Evolutionary conservation across 345 rosid species (phyloP), one percentile per base, ranked within the genome.

Genomic region (Gossypium raimondii): DNA sequence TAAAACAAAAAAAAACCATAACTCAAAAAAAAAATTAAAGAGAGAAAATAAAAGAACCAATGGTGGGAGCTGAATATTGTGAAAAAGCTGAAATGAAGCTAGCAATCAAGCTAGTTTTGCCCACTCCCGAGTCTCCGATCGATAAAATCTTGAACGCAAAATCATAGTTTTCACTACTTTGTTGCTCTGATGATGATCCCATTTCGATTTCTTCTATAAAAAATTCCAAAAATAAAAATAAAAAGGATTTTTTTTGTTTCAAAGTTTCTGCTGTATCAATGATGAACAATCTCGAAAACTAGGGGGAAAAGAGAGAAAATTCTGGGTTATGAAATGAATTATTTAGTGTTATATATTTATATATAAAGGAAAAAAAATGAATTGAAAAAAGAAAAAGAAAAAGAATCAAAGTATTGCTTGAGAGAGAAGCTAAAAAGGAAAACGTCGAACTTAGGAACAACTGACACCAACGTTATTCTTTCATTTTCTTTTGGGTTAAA

Each of bases 61-160:
- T 91, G 58, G 98, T 94, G 58, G 97, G 97, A 70, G 95, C 78
- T 79, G 86, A 89, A 89, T 88, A 90, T 67, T 87, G 92, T 8
- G 78, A 80, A 29, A 91, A 79, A 72, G 71, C 76, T 60, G 97
- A 91, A 81, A 94, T 94, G 93, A 94, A 94, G 84, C 95, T 92
- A 59, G 91, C 92, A 84, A 92, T 94, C 72, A 94, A 91, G 71
- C 97, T 89, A 80, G 95, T 94, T 81, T 94, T 94, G 73, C 98
- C 98, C 73, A 94, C 98, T 59, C 90, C 92, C 6, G 98, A 91
- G 79, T 92, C 98, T 16, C 98, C 98, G 75, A 94, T 91, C 88
- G 91, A 86, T 88, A 91, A 77, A 91, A 94, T 88, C 94, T 92
- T 94, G 86, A 94, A 94, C 0, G 98, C 87, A 69, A 91, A 89